Evolutionary conservation across 169 alveolate genomes (phyloP), one percentile per base, ranked within the genome.

Genomic region (Cryptosporidium muris): DNA sequence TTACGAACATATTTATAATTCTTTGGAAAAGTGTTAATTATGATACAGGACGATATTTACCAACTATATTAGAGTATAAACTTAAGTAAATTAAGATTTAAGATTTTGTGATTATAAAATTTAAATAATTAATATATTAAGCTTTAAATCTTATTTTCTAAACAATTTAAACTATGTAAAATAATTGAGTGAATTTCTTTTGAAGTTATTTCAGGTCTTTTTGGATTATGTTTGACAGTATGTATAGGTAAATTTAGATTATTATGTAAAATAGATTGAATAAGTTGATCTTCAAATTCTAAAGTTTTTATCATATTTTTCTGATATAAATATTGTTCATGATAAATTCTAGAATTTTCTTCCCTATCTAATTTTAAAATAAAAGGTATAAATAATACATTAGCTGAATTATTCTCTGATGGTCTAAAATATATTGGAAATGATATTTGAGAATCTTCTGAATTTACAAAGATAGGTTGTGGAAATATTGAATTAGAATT

Each of bases 141-240:
- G 25, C 25, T 25, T 25, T 25, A 25, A 25, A 25, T 25, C 25
- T 25, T 25, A 25, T 25, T 25, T 25, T 25, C 25, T 25, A 25
- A 25, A 25, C 25, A 25, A 25, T 25, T 25, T 25, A 25, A 25
- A 25, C 56, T 74, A 4, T 60, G 36, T 7, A 74, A 36, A 60
- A 74, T 58, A 3, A 56, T 37, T 45, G 45, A 25, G 42, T 74
- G 85, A 0, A 74, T 74, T 9, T 7, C 45, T 56, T 51, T 58
- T 9, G 85, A 74, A 12, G 74, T 74, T 14, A 40, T 54, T 60
- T 74, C 74, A 2, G 85, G 85, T 14, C 12, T 60, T 3, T 74
- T 64, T 25, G 68, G 67, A 3, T 56, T 48, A 37, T 74, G 85
- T 5, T 47, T 11, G 25, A 74, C 58, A n/a, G 60, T 8, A 14